phyloP scores from a whole-genome alignment of 192 early-diverging fungal species.

The Gryganskiella cystojenkinii region DNA sequence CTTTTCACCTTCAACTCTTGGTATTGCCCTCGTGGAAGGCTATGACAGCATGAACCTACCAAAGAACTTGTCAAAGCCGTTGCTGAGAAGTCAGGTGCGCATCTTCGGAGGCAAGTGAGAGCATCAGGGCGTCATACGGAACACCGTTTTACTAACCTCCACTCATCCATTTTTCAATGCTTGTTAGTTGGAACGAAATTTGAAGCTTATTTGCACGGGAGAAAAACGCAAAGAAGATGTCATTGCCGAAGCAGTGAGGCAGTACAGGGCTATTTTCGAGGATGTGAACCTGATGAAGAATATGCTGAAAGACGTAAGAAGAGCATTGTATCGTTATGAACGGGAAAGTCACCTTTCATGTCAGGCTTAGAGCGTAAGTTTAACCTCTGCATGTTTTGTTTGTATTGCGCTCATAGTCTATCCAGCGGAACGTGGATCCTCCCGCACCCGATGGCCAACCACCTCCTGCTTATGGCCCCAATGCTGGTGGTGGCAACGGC shows the following conservation, averaged over 20 bases:
- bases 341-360: no score
- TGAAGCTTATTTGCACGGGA: conserved; percentile 81
- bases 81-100: conserved; percentile 79
- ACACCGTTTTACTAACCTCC: no score
- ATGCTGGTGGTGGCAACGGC: not conserved
- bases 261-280: conserved; percentile 80
- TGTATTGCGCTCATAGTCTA: conserved; percentile 17
- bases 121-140: no score
- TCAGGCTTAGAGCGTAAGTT: not conserved
- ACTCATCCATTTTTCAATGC: not conserved
- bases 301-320: conserved; percentile 52
- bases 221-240: conserved; percentile 72
- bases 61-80: conserved; percentile 88
- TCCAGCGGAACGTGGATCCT: not conserved
- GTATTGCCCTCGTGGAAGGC: conserved; percentile 86
- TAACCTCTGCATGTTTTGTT: not conserved
- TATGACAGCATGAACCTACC: conserved; percentile 92
- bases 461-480: not conserved
- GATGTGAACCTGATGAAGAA: conserved; percentile 61
- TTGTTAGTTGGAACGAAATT: conserved; percentile 79
- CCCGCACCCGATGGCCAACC: not conserved
- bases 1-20: conserved; percentile 83
- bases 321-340: conserved; percentile 9
- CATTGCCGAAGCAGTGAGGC: conserved; percentile 67
- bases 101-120: not conserved